Base-by-base conservation (phyloP, 805 yeast genomes). In the Grigorovia jiainica region DNA sequence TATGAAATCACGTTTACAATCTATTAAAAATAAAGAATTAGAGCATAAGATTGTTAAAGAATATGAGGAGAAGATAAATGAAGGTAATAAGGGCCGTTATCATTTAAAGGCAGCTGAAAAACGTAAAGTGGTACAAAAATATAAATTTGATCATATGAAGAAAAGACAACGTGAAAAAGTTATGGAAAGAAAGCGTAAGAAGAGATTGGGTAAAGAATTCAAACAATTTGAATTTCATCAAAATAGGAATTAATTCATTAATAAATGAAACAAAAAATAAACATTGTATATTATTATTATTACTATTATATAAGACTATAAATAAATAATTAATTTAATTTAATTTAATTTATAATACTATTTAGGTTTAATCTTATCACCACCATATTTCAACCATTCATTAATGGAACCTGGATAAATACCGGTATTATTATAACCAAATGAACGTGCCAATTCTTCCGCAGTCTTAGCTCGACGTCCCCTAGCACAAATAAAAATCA, bases 391-490 rank as follows among this genome's bases (percentile, higher is more conserved):
- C 17, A 68, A 58, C 97, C 97, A 90, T 60, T 90, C 97, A 54
- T 76, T 79, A 63, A 79, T 83, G 10, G 95, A 83, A 4, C 97
- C 97, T 34, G 72, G 64, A 64, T 90, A 90, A 62, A 87, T 85
- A 43, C 89, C 87, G 50, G 96, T 75, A 52, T 83, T 74, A 39
- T 72, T 66, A 64, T 90, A 90, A 9, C 97, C 97, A 63, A 81
- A 86, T 19, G 95, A 83, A 47, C 78, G 75, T 11, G 97, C 97
- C 57, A 90, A 71, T 57, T 86, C 95, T 59, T 87, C 95, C 34
- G 96, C 89, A 47, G 87, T 86, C 36, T 86, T 73, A 19, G 94
- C 82, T 68, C 98, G 79, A 37, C 87, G 83, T 43, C 98, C 98
- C 7, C 84, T 95, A 38, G 83, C 76, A 65, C 98, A 90, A 66